phyloP scores from a whole-genome alignment of 441 rosid species.

The Corymbia citriodora region DNA sequence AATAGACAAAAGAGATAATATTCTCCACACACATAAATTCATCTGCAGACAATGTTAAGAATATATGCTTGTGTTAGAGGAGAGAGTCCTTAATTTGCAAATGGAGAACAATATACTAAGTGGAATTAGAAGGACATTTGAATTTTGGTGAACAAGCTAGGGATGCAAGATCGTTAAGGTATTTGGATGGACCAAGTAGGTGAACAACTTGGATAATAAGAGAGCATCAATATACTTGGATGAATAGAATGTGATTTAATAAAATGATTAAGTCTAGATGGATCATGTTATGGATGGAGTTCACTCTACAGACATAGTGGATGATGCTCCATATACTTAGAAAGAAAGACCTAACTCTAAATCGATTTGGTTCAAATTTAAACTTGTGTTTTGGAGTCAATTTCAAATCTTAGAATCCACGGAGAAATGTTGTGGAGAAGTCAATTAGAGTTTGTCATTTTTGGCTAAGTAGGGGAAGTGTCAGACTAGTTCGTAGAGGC shows the following conservation, averaged over 20 bases:
- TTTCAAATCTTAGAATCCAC: neutral
- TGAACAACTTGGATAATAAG: neutral
- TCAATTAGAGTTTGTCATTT: neutral
- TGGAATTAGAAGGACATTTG: neutral
- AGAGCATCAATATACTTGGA: neutral
- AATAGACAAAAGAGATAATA: neutral
- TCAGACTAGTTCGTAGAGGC: neutral
- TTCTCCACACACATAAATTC: neutral
- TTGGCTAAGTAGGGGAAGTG: neutral
- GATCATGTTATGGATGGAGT: neutral
- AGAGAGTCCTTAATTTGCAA: neutral
- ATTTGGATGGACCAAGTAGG: neutral
- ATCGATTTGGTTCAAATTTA: neutral
- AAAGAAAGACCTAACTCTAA: neutral
- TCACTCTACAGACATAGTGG: neutral
- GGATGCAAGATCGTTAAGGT: neutral
- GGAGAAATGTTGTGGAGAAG: neutral
- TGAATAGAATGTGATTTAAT: neutral
- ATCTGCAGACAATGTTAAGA: neutral
- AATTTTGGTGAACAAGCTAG: neutral
- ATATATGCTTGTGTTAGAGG: accelerated
- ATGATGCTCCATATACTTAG: neutral
- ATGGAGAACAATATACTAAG: neutral
- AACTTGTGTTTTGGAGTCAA: neutral
- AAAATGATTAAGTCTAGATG: neutral